A percentile compares a stretch with the other conserved stretches of the same genome.
These are phyloP conservation scores for Cladosporium oxysporum DNA, from an alignment of 2,329 filamentous ascomycete species.

Conservation along the genomic window DNA sequence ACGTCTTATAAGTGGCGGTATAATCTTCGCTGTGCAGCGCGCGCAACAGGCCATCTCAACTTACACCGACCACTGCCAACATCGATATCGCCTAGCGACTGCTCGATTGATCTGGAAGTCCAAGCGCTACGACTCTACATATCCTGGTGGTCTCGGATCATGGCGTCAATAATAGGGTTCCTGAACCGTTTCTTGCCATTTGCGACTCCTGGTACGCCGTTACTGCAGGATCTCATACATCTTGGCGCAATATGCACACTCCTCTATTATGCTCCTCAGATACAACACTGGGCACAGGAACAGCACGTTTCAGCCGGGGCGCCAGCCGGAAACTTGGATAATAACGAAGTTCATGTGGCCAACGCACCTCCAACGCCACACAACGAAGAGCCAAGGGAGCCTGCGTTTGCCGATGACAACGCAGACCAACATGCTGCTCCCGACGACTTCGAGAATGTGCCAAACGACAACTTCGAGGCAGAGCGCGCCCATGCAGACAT, in stretches of 20 bases:
- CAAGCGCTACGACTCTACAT: background rate
- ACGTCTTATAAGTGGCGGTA: background rate
- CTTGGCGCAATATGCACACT: constrained; percentile 46
- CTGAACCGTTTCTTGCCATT: constrained; percentile 51
- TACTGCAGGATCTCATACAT: constrained; percentile 50
- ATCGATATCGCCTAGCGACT: background rate
- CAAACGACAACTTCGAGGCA: constrained; percentile 20
- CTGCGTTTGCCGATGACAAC: constrained; percentile 19
- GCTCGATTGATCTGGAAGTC: background rate
- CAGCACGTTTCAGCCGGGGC: background rate
- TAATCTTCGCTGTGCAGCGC: background rate
- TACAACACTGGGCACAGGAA: constrained; percentile 41
- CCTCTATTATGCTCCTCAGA: constrained; percentile 50
- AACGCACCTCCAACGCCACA: background rate
- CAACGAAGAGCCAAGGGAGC: background rate
- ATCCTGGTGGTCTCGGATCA: constrained; percentile 18
- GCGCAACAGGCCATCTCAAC: background rate
- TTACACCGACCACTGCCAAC: background rate
- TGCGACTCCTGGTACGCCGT: constrained; percentile 48
- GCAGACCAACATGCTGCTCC: constrained; percentile 1
- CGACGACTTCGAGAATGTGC: constrained; percentile 10
- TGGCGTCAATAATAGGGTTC: constrained; percentile 29
- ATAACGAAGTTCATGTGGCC: background rate
- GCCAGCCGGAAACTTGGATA: background rate
- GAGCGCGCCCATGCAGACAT: constrained; percentile 5